Evolutionary conservation across 768 basidiomycete species (phyloP).

Genomic region (Amylocystis lapponica): DNA sequence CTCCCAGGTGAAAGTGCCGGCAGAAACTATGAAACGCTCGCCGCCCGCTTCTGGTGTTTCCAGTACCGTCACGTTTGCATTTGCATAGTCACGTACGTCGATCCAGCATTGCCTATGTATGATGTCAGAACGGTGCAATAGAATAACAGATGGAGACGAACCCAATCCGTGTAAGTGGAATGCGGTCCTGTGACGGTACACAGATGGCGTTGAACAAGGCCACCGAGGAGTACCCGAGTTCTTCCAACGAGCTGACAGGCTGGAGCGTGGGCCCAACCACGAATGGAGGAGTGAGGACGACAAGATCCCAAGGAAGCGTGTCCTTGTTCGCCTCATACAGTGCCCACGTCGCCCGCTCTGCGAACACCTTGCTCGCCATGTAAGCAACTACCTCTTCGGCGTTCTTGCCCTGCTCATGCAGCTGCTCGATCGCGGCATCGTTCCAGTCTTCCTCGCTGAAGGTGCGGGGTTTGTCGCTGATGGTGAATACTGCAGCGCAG

Average conservation of each 20-base stretch:
- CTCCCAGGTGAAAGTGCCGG: slow-evolving; percentile 21
- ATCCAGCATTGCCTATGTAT: slow-evolving; percentile 12
- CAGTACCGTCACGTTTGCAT: slow-evolving; percentile 49
- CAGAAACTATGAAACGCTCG: slow-evolving; percentile 50
- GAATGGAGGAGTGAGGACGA: slow-evolving; percentile 49
- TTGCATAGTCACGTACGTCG: slow-evolving; percentile 52
- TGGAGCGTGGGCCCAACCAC: slow-evolving; percentile 26
- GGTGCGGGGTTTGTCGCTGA: slow-evolving; percentile 16
- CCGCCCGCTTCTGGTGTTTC: slow-evolving; percentile 46
- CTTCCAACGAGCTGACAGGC: slow-evolving; percentile 27
- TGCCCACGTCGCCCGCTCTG: slow-evolving; percentile 53
- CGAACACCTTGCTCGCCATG: slow-evolving; percentile 50
- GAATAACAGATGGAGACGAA: slow-evolving; percentile 1
- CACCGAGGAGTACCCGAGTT: slow-evolving; percentile 30
- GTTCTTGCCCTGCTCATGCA: slow-evolving; percentile 45
- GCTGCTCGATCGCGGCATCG: slow-evolving; percentile 35
- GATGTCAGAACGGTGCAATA: neutral
- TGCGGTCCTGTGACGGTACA: slow-evolving; percentile 12
- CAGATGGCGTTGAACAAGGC: slow-evolving; percentile 21
- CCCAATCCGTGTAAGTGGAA: slow-evolving; percentile 11
- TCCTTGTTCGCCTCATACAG: slow-evolving; percentile 38
- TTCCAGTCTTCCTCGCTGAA: slow-evolving; percentile 62
- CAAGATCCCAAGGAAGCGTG: slow-evolving; percentile 24
- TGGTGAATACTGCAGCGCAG: slow-evolving; percentile 35
- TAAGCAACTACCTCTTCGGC: slow-evolving; percentile 42